These are phyloP conservation scores for Trametopsis cervina DNA, from an alignment of 768 basidiomycete species.

Conservation along the genomic window DNA sequence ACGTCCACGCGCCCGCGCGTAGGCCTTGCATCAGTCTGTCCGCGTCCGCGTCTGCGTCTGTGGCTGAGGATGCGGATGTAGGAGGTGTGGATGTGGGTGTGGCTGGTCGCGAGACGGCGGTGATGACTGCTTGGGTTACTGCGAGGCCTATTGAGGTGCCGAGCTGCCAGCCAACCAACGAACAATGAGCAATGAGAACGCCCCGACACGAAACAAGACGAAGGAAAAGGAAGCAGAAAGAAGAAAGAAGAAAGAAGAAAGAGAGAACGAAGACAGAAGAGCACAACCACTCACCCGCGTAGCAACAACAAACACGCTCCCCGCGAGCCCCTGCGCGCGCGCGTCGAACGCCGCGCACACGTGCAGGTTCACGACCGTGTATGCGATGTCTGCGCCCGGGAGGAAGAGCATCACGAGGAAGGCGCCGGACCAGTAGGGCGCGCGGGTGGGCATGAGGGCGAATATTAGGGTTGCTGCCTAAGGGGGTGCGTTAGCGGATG, in stretches of 20 bases:
- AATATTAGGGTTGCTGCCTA: slow-evolving; percentile 25
- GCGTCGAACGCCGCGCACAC: slow-evolving; percentile 21
- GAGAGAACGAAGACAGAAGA: background rate
- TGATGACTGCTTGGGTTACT: too few relatives aligned
- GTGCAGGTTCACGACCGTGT: slow-evolving; percentile 25
- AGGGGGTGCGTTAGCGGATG: too few relatives aligned
- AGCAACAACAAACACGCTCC: slow-evolving; percentile 26
- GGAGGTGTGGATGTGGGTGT: background rate
- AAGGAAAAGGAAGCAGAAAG: too few relatives aligned
- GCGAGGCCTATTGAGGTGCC: background rate
- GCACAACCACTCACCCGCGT: slow-evolving; percentile 16
- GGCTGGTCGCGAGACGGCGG: too few relatives aligned
- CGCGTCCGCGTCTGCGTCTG: background rate
- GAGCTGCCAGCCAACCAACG: background rate
- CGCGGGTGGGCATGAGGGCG: slow-evolving; percentile 21
- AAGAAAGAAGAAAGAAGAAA: too few relatives aligned
- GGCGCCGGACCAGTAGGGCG: slow-evolving; percentile 24
- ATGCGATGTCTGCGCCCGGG: slow-evolving; percentile 21
- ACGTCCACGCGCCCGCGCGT: background rate
- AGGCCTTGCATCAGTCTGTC: background rate
- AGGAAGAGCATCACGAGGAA: slow-evolving; percentile 24
- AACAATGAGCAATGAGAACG: background rate
- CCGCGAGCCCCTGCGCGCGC: slow-evolving; percentile 27
- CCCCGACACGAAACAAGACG: too few relatives aligned
- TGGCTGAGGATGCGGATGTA: background rate